Evolutionary conservation across 176 grass and related monocot species (phyloP).

Genomic region (sorghum (Sorghum bicolor)): Sorghum_bicolor_NCBIv3 NC_012870.2:2342001-2342500

Average conservation of each 20-base stretch:
- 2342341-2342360: conserved; percentile 75
- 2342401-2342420: conserved; percentile 78
- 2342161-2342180: not conserved
- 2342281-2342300: not conserved
- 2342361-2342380: conserved; percentile 67
- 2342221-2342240: not conserved
- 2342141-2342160: not conserved
- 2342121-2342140: not conserved
- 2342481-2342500: not conserved
- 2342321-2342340: conserved; percentile 60
- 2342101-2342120: not conserved
- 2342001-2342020: not conserved
- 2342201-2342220: not conserved
- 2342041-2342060: not conserved
- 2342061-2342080: not conserved
- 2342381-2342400: conserved; percentile 58
- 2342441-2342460: conserved; percentile 14
- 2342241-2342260: not conserved
- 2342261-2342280: not conserved
- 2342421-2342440: conserved; percentile 63
- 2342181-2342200: not conserved
- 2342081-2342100: not conserved
- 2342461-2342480: not conserved
- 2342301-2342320: conserved; percentile 51
- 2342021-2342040: not conserved